Percentiles rank a stretch among this genome's conserved stretches.
Conservation (phyloP, 2,329 filamentous ascomycete species). For the Cercospora sp. region DNA sequence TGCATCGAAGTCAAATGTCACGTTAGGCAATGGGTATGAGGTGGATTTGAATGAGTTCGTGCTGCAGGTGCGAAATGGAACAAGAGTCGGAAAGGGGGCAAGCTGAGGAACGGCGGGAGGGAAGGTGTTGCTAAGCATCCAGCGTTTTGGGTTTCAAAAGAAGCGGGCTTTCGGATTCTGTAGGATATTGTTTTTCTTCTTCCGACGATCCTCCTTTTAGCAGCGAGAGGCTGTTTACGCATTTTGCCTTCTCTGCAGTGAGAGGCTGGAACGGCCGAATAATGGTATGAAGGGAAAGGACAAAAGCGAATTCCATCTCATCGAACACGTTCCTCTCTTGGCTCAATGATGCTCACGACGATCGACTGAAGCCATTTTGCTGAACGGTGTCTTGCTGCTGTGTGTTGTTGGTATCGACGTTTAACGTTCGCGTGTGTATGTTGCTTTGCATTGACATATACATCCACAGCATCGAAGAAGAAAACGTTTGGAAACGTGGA, state of each 20-base stretch:
- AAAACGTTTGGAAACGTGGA: background rate
- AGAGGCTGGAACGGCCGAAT: background rate
- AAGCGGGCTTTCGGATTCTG: background rate
- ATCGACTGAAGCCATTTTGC: too few species aligned
- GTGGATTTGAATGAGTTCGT: slow-evolving; percentile 27
- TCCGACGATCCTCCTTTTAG: background rate
- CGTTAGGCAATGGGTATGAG: slow-evolving; percentile 34
- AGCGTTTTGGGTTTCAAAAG: background rate
- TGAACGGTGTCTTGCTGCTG: background rate
- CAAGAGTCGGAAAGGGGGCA: slow-evolving; percentile 25
- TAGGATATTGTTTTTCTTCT: slow-evolving; percentile 1
- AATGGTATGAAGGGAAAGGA: background rate
- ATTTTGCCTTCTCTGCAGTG: background rate
- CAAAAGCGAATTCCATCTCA: background rate
- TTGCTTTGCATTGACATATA: too few species aligned
- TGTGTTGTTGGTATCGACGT: too few species aligned
- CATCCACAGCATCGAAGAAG: background rate
- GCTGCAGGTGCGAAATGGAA: slow-evolving; percentile 32
- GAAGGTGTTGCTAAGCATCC: background rate
- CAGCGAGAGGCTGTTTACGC: background rate
- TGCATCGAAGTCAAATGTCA: slow-evolving; percentile 30
- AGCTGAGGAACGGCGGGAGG: background rate
- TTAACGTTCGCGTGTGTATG: too few species aligned
- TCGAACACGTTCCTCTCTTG: background rate
- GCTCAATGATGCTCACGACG: too few species aligned